These are phyloP conservation scores for Melanogaster broomeanus DNA, from an alignment of 768 basidiomycete species.

Conservation along the genomic window DNA sequence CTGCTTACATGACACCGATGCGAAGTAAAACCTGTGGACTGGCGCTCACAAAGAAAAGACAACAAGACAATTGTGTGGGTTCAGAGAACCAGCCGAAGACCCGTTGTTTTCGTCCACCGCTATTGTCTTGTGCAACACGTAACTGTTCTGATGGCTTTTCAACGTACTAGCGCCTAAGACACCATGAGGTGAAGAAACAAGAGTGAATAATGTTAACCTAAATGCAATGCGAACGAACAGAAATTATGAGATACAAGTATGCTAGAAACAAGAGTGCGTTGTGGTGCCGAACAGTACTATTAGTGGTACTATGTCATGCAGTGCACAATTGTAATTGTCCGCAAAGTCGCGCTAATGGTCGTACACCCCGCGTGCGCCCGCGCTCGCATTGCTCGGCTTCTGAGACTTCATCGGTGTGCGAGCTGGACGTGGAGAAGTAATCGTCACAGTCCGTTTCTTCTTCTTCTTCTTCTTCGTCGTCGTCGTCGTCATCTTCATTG, in stretches of 20 bases:
- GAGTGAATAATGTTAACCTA: constrained; percentile 13
- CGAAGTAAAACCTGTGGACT: not conserved
- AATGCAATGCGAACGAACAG: not conserved
- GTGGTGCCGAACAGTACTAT: not conserved
- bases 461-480: constrained; percentile 27
- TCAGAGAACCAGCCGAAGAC: not conserved
- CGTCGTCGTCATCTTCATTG: constrained; percentile 28
- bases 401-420: constrained; percentile 40
- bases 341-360: constrained; percentile 38
- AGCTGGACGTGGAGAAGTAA: constrained; percentile 30
- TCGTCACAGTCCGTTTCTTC: constrained; percentile 26
- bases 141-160: not conserved
- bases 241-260: constrained; percentile 10
- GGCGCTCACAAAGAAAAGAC: constrained; percentile 2
- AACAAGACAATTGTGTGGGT: constrained; percentile 8
- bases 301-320: constrained; percentile 9
- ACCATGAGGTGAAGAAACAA: not conserved
- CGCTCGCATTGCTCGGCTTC: constrained; percentile 41
- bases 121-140: constrained; percentile 1
- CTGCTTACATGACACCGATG: not conserved
- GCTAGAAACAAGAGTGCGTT: not conserved
- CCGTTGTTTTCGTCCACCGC: not conserved
- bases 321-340: constrained; percentile 23
- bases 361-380: constrained; percentile 42
- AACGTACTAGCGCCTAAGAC: too few relatives aligned